These are phyloP conservation scores for Papilionanthe hybrid DNA, from an alignment of 116 monocot genomes.

Conservation along the genomic window DNA sequence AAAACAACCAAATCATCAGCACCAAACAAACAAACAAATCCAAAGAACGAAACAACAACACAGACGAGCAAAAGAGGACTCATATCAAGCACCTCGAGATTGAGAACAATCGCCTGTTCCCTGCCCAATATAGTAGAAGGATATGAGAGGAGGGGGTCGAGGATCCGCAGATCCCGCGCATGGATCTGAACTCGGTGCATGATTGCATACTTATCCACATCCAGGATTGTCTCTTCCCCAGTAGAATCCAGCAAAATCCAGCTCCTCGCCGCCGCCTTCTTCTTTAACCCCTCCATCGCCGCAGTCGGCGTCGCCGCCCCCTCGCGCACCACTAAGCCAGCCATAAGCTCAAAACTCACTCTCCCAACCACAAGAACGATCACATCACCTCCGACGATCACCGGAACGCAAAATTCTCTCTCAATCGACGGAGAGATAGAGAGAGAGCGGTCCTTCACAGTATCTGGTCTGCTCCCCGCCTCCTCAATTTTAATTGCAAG, in stretches of 20 bases:
- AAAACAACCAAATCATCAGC: constrained; percentile 6
- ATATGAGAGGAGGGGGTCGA: constrained; percentile 88
- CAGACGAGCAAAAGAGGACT: background rate
- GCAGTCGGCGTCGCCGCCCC: constrained; percentile 7
- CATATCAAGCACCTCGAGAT: constrained; percentile 57
- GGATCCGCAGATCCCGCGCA: constrained; percentile 80
- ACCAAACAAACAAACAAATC: background rate
- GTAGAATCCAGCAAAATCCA: constrained; percentile 65
- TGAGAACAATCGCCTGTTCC: constrained; percentile 88
- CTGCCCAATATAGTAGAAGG: constrained; percentile 86
- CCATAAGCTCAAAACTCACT: background rate
- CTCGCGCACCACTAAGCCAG: constrained; percentile 10
- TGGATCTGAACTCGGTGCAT: constrained; percentile 91
- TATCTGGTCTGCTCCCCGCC: background rate
- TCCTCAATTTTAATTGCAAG: background rate
- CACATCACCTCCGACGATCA: background rate
- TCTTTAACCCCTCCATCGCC: constrained; percentile 23
- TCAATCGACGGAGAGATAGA: background rate
- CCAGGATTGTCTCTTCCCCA: constrained; percentile 60
- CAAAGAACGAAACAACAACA: background rate
- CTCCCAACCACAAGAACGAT: background rate
- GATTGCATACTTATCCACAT: constrained; percentile 89
- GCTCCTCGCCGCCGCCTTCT: constrained; percentile 52
- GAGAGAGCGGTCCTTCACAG: background rate
- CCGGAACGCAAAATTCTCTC: background rate